Evolutionary conservation across 2,329 filamentous ascomycete species (phyloP).

Genomic region (Fusarium euwallaceae): DNA sequence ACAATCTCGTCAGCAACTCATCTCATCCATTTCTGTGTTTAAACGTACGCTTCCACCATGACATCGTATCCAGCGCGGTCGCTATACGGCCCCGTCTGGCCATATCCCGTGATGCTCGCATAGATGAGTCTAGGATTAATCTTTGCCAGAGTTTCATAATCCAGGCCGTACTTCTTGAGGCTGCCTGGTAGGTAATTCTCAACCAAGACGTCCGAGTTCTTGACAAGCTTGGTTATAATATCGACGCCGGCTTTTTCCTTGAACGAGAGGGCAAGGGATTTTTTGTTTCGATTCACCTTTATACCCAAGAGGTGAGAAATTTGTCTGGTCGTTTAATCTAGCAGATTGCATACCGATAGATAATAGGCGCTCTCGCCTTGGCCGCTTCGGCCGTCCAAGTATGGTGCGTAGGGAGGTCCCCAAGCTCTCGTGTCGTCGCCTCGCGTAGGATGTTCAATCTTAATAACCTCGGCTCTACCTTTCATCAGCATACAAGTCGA

Average conservation of each 20-base stretch:
- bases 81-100: conserved; percentile 90
- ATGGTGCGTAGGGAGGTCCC: conserved; percentile 92
- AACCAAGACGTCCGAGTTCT: conserved; percentile 88
- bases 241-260: conserved; percentile 85
- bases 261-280: conserved; percentile 90
- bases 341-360: conserved; percentile 71
- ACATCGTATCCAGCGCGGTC: conserved; percentile 94
- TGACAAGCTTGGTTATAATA: conserved; percentile 85
- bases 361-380: conserved; percentile 95
- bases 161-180: conserved; percentile 92
- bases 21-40: neutral
- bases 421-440: conserved; percentile 95
- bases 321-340: neutral
- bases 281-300: conserved; percentile 95
- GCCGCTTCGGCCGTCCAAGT: conserved; percentile 72
- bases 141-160: conserved; percentile 81
- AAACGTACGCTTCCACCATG: conserved; percentile 85
- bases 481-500: neutral
- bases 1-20: neutral
- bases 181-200: conserved; percentile 95
- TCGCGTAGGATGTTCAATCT: conserved; percentile 90
- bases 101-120: conserved; percentile 95
- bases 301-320: neutral
- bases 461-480: conserved; percentile 89
- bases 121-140: conserved; percentile 91